Conservation (phyloP, 768 basidiomycete genomes). For the Russula lepida region DNA sequence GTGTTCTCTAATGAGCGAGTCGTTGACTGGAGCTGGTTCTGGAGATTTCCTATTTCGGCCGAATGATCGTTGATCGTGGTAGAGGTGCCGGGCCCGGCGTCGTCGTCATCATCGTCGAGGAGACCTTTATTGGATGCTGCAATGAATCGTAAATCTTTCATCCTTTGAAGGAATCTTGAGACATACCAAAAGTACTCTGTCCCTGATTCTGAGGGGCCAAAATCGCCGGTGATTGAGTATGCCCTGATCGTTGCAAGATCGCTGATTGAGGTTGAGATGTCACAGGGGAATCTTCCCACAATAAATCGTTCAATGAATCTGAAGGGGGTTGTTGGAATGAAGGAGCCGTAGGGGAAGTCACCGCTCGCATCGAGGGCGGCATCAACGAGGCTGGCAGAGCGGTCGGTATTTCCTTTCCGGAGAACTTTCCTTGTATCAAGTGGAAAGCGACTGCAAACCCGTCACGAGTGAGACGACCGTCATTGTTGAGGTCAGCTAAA, state of each 20-base stretch:
- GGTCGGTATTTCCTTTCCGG: constrained; percentile 67
- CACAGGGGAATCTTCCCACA: constrained; percentile 36
- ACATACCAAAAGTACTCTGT: constrained; percentile 43
- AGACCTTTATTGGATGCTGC: constrained; percentile 39
- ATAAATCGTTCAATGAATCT: constrained; percentile 37
- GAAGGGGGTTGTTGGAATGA: constrained; percentile 31
- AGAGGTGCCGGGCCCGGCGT: constrained; percentile 36
- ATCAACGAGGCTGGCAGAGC: constrained; percentile 65
- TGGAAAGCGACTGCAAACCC: constrained; percentile 95
- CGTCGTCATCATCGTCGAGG: constrained; percentile 73
- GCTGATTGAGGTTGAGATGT: constrained; percentile 35
- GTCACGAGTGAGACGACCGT: constrained; percentile 79
- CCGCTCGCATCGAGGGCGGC: constrained; percentile 69
- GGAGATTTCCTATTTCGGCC: constrained; percentile 79
- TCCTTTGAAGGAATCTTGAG: constrained; percentile 24
- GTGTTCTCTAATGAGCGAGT: constrained; percentile 58
- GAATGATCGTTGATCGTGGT: constrained; percentile 62
- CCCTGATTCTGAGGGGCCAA: constrained; percentile 20
- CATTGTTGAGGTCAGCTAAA: constrained; percentile 79
- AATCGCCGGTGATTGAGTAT: background rate
- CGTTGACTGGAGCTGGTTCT: constrained; percentile 79
- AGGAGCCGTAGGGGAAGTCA: constrained; percentile 31
- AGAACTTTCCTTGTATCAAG: constrained; percentile 79
- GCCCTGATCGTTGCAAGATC: constrained; percentile 9
- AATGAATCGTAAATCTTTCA: background rate